Percentiles rank a stretch among this genome's conserved stretches.
phyloP scores from a whole-genome alignment of 2,329 filamentous ascomycete species.

The Calonectria crousiana region DNA sequence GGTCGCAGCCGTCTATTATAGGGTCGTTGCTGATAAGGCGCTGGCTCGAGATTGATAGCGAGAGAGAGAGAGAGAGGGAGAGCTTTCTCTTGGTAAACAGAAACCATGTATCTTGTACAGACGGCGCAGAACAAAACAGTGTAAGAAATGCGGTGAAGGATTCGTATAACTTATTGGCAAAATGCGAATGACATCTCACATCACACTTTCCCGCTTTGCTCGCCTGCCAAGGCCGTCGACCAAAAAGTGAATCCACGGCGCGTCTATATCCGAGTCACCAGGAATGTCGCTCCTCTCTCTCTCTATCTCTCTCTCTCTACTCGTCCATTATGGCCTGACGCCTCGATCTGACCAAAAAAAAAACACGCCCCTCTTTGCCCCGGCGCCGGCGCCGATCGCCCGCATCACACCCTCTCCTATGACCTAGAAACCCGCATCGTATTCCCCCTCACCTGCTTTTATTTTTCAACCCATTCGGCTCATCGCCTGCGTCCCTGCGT shows the following conservation, averaged over 20 bases:
- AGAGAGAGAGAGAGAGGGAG: background rate
- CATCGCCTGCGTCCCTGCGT: background rate
- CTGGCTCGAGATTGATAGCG: background rate
- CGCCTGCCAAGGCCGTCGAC: background rate
- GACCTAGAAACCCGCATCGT: conserved; percentile 2
- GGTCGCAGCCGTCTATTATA: background rate
- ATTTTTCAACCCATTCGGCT: background rate
- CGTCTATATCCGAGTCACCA: background rate
- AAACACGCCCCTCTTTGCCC: background rate
- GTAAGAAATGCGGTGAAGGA: conserved; percentile 8
- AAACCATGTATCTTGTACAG: background rate
- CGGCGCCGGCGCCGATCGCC: background rate
- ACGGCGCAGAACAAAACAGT: too few relatives aligned
- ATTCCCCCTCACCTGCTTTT: background rate
- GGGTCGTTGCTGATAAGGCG: background rate
- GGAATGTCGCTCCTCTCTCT: background rate
- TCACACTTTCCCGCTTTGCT: background rate
- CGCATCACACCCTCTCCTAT: background rate
- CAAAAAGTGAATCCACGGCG: background rate
- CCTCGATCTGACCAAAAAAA: background rate
- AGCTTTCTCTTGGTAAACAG: background rate
- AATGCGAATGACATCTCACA: background rate
- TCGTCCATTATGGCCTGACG: background rate
- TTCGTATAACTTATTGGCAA: background rate
- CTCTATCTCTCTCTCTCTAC: too few relatives aligned